These are phyloP conservation scores for Aspergillus latus DNA, from an alignment of 2,329 filamentous ascomycete species.

Conservation along the genomic window DNA sequence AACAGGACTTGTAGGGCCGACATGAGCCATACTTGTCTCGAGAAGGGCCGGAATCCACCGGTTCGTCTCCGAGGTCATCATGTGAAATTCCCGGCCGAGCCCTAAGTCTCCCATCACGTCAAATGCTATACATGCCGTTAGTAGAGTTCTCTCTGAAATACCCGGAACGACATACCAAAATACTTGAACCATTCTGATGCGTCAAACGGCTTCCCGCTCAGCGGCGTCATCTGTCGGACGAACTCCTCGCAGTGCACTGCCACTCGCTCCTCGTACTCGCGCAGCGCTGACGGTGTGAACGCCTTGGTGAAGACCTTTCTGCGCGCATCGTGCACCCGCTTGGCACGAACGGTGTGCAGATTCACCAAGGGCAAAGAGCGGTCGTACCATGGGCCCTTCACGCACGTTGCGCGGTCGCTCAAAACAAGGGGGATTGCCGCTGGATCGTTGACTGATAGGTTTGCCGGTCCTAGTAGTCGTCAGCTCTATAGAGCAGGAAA, in stretches of 20 bases:
- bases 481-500: background rate
- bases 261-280: background rate
- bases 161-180: no score
- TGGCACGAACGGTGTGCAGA: conserved; percentile 5
- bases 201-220: background rate
- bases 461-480: background rate
- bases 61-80: background rate
- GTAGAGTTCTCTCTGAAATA: no score
- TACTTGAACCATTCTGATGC: background rate
- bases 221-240: background rate
- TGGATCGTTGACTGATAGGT: conserved; percentile 1
- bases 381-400: conserved; percentile 7
- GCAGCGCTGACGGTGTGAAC: background rate
- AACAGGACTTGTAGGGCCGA: background rate
- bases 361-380: background rate
- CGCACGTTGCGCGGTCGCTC: background rate
- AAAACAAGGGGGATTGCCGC: background rate
- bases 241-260: background rate
- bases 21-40: background rate
- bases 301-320: background rate
- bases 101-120: conserved; percentile 10
- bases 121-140: background rate
- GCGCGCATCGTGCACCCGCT: conserved; percentile 4
- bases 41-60: background rate
- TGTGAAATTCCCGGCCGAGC: conserved; percentile 2